Evolutionary conservation across 768 basidiomycete species (phyloP), one percentile per base, ranked within the genome.

Genomic region (Dacryopinax primogenitus): DNA sequence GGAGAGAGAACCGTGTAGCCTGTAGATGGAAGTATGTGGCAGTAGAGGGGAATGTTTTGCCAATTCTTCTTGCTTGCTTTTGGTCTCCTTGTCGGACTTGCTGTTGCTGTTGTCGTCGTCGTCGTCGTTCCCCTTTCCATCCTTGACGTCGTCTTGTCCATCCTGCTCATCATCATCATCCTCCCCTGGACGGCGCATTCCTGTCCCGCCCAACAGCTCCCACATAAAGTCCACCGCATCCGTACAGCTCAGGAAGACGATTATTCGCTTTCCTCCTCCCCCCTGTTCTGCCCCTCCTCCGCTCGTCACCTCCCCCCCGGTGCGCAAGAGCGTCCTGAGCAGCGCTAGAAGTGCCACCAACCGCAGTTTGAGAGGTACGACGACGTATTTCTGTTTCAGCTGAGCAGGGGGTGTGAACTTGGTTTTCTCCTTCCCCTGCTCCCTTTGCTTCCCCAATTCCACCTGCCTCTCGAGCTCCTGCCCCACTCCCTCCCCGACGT

Each of bases 181-280:
- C 15, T 66, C 36, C 30, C 71, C 65, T 9, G 70, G 71, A 1
- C 69, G 76, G 7, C 79, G 83, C 88, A 95, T 93, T 3, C 75
- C 71, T 21, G 90, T 78, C 3, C 84, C 83, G 0, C 86, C 87
- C 0, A 98, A 76, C 23, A 97, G 77, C 62, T 81, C 83, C 91
- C 92, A 98, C 72, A 95, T 92, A 71, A 92, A 97, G 74, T 99
- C 95, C 18, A 99, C 96, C 1, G 96, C 94, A 75, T 97, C 95
- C 3, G 93, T 98, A 71, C 92, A 97, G 69, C 90, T 95, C 67
- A 99, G 77, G 76, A 99, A 99, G 3, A 99, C 92, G 58, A 99
- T 92, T 64, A 96, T 83, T 74, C 90, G 92, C 41, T 45, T 36
- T 7, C 69, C 67, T 72, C 71, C 37, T 70, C 73, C 33, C 70